Evolutionary conservation across 1,284 basidiomycete genomes (phyloP).

Genomic region (Phellinidium pouzarii): DNA sequence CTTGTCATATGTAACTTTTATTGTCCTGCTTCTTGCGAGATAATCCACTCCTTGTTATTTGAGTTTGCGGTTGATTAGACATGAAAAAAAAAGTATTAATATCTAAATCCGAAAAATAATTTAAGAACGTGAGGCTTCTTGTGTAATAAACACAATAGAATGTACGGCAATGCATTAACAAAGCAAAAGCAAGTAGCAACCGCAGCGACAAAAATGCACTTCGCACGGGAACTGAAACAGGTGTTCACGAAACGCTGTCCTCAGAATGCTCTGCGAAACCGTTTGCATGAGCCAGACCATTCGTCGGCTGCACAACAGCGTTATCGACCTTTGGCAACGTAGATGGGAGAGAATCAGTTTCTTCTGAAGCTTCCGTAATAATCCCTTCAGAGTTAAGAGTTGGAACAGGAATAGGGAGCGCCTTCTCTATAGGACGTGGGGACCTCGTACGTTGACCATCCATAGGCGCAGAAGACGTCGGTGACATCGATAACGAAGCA

Average conservation of each 20-base stretch:
- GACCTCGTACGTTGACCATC: conserved; percentile 7
- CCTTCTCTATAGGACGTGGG: conserved; percentile 12
- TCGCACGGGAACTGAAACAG: not conserved
- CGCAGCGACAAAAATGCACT: not conserved
- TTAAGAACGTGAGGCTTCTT: not conserved
- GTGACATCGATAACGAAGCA: conserved; percentile 6
- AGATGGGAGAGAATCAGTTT: not conserved
- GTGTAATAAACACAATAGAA: not conserved
- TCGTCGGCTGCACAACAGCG: not conserved
- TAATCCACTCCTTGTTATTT: not conserved
- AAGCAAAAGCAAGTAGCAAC: not conserved
- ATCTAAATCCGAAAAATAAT: not conserved
- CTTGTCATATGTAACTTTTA: not conserved
- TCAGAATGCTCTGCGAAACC: not conserved
- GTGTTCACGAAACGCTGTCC: not conserved
- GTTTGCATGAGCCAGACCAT: not conserved
- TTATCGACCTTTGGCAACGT: too few species aligned
- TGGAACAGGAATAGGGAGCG: conserved; percentile 13
- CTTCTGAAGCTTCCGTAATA: not conserved
- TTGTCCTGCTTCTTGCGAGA: not conserved
- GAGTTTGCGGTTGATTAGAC: too few species aligned
- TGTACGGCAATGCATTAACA: not conserved
- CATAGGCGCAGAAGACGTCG: conserved; percentile 1
- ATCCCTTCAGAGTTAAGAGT: conserved; percentile 13
- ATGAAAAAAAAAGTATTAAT: too few species aligned